phyloP scores from a whole-genome alignment of 164 flowering plant genomes.

The Santalum album region DNA sequence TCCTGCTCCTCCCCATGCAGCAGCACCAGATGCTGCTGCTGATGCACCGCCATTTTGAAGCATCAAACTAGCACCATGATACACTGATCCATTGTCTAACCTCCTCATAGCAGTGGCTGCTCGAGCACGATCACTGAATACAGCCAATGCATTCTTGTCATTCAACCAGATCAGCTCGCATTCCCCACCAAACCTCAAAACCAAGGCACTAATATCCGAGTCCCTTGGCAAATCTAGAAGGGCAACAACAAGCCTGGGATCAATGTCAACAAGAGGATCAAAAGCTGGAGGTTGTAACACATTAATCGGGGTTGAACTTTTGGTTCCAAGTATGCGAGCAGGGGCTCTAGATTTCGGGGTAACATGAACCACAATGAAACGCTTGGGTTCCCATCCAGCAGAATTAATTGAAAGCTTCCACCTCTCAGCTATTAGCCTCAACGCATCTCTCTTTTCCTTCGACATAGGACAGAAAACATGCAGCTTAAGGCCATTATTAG shows the following conservation, averaged over 20 bases:
- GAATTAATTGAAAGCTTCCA: slow-evolving; percentile 80
- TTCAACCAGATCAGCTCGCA: slow-evolving; percentile 94
- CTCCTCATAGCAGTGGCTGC: slow-evolving; percentile 97
- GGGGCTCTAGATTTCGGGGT: slow-evolving; percentile 86
- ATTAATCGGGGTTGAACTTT: slow-evolving; percentile 31
- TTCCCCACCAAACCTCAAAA: slow-evolving; percentile 94
- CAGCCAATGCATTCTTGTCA: slow-evolving; percentile 90
- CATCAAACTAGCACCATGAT: slow-evolving; percentile 60
- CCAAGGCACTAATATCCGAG: slow-evolving; percentile 80
- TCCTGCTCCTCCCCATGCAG: slow-evolving; percentile 53
- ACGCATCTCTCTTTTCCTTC: slow-evolving; percentile 88
- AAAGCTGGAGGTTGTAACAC: slow-evolving; percentile 40
- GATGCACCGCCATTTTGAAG: slow-evolving; percentile 27
- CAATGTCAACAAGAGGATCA: slow-evolving; percentile 89
- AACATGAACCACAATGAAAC: slow-evolving; percentile 70
- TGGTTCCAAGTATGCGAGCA: slow-evolving; percentile 54
- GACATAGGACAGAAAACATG: slow-evolving; percentile 82
- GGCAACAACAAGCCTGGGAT: slow-evolving; percentile 92
- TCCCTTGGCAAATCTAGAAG: slow-evolving; percentile 87
- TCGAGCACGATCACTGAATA: slow-evolving; percentile 79
- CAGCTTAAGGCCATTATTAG: slow-evolving; percentile 37
- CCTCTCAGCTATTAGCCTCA: slow-evolving; percentile 79
- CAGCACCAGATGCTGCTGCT: no score
- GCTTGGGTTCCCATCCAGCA: slow-evolving; percentile 97
- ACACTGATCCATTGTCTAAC: slow-evolving; percentile 83